phyloP scores from a whole-genome alignment of 768 basidiomycete species.

The Collybia sordida region DNA sequence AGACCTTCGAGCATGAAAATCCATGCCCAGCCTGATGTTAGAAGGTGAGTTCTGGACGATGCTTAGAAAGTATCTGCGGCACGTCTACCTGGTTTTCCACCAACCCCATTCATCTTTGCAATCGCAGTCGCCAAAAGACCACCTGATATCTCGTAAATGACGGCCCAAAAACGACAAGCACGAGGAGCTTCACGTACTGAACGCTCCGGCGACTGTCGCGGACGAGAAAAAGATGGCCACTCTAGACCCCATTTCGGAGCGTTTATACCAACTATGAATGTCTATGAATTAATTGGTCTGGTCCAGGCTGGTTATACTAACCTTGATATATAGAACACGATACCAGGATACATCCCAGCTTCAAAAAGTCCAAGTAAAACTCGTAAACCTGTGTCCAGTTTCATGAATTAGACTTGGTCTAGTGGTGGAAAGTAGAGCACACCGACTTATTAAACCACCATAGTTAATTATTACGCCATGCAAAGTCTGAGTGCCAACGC shows the following conservation, averaged over 20 bases:
- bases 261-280: slow-evolving; percentile 69
- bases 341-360: slow-evolving; percentile 55
- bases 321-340: slow-evolving; percentile 67
- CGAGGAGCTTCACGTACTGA: slow-evolving; percentile 41
- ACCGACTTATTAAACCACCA: slow-evolving; percentile 59
- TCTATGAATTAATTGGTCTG: neutral
- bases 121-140: slow-evolving; percentile 68
- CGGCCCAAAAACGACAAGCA: no score
- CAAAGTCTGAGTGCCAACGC: slow-evolving; percentile 40
- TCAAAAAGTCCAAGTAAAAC: slow-evolving; percentile 65
- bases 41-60: neutral
- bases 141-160: slow-evolving; percentile 30
- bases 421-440: neutral
- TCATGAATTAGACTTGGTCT: no score
- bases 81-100: slow-evolving; percentile 54
- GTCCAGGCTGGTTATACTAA: slow-evolving; percentile 14
- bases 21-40: slow-evolving; percentile 54
- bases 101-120: slow-evolving; percentile 68
- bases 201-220: slow-evolving; percentile 76
- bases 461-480: slow-evolving; percentile 65
- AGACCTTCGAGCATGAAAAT: slow-evolving; percentile 78
- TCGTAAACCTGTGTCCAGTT: slow-evolving; percentile 43
- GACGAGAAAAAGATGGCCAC: slow-evolving; percentile 79
- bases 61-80: slow-evolving; percentile 36
- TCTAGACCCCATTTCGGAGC: slow-evolving; percentile 70